Evolutionary conservation across 2,329 filamentous ascomycete genomes (phyloP).

Genomic region (Coniella lustricola): DNA sequence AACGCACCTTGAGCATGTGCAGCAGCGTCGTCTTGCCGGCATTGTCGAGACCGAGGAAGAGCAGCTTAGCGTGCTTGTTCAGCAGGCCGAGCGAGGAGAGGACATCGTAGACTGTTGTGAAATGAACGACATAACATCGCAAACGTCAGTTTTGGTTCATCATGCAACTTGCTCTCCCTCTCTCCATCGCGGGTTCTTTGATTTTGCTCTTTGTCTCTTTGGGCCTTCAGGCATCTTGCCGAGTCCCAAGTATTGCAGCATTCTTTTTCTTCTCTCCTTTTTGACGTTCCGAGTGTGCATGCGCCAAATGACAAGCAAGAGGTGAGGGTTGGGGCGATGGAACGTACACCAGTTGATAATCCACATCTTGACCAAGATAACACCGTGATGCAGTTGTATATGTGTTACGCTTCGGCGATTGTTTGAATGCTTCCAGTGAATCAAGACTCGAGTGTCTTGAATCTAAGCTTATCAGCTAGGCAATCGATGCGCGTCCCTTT

Average conservation of each 20-base stretch:
- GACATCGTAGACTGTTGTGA: constrained; percentile 80
- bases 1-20: constrained; percentile 88
- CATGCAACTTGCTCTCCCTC: no score
- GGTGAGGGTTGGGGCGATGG: not conserved
- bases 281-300: no score
- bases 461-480: no score
- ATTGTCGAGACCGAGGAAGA: constrained; percentile 90
- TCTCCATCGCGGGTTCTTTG: no score
- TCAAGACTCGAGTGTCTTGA: no score
- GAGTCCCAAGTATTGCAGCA: no score
- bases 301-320: no score
- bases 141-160: constrained; percentile 22
- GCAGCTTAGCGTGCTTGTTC: constrained; percentile 93
- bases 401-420: not conserved
- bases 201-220: no score
- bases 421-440: no score
- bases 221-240: no score
- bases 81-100: constrained; percentile 79
- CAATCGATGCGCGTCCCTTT: no score
- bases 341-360: constrained; percentile 90
- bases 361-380: constrained; percentile 63
- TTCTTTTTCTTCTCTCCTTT: no score
- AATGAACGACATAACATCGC: constrained; percentile 17
- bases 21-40: constrained; percentile 90
- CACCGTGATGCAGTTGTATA: not conserved